These are phyloP conservation scores for Allium fistulosum DNA, from an alignment of 106 monocot genomes.

Conservation along the genomic window DNA sequence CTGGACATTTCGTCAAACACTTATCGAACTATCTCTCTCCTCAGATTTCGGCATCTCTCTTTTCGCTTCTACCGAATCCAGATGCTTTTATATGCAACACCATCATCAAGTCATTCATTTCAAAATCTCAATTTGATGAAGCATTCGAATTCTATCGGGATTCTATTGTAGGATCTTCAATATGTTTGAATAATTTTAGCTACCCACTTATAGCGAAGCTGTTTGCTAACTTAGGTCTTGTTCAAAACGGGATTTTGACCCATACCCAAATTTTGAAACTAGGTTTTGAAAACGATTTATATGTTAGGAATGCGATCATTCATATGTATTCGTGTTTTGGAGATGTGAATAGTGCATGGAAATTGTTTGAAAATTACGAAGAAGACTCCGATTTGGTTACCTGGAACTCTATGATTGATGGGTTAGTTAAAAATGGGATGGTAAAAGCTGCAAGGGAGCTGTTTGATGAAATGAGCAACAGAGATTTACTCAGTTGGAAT, in stretches of 20 bases:
- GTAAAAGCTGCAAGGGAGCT: conserved; percentile 18
- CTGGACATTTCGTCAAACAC: conserved; percentile 28
- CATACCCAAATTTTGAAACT: conserved; percentile 27
- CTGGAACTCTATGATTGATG: conserved; percentile 50
- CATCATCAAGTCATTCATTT: conserved; percentile 26
- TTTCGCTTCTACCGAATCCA: conserved; percentile 25
- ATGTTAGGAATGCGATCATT: conserved; percentile 43
- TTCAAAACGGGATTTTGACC: conserved; percentile 5
- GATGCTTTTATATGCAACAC: conserved; percentile 45
- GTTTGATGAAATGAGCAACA: conserved; percentile 45
- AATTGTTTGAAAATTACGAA: conserved; percentile 10
- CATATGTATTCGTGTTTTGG: conserved; percentile 43
- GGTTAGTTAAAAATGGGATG: conserved; percentile 38
- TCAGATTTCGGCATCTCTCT: conserved; percentile 25
- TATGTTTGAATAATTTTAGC: conserved; percentile 42
- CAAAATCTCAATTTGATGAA: neutral
- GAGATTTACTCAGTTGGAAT: conserved; percentile 54
- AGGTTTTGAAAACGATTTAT: conserved; percentile 31
- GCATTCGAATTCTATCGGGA: conserved; percentile 26
- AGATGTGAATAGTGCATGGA: conserved; percentile 14
- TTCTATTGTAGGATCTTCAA: neutral
- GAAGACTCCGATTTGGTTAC: conserved; percentile 27
- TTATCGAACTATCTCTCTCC: conserved; percentile 22
- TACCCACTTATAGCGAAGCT: conserved; percentile 47
- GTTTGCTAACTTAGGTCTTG: conserved; percentile 17